phyloP scores from a whole-genome alignment of 805 yeast species.

The Nakazawaea wyomingensis region DNA sequence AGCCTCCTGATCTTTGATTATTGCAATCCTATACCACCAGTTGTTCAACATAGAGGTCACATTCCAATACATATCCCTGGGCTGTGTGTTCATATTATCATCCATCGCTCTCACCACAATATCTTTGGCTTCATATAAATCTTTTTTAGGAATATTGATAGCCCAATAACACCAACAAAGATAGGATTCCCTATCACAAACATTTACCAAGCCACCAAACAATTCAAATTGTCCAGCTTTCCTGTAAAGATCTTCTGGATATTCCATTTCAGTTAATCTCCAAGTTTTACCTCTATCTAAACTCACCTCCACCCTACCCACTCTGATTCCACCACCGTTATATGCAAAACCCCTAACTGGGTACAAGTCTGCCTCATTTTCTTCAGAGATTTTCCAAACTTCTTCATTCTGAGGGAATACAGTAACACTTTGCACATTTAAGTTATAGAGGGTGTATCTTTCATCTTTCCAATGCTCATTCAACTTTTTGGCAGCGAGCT shows the following conservation, averaged over 20 bases:
- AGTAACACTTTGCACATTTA: conserved; percentile 29
- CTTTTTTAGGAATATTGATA: conserved; percentile 18
- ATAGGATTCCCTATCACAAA: conserved; percentile 27
- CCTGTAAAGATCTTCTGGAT: conserved; percentile 28
- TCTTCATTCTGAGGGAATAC: conserved; percentile 28
- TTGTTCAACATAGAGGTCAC: conserved; percentile 31
- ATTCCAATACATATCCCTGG: conserved; percentile 33
- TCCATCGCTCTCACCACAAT: conserved; percentile 32
- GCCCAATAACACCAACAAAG: conserved; percentile 34
- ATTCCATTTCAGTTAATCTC: conserved; percentile 25
- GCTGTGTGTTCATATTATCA: conserved; percentile 29
- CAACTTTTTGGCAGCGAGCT: conserved; percentile 25
- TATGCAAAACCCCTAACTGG: conserved; percentile 29
- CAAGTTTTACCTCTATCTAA: conserved; percentile 28
- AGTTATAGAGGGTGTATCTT: conserved; percentile 29
- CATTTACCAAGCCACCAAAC: conserved; percentile 29
- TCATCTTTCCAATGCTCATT: conserved; percentile 33
- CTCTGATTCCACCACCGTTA: conserved; percentile 30
- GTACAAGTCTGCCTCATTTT: conserved; percentile 15
- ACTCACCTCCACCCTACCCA: conserved; percentile 29
- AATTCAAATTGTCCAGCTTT: conserved; percentile 25
- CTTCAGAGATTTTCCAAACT: conserved; percentile 13
- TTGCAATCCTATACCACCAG: conserved; percentile 32
- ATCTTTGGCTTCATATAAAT: conserved; percentile 21
- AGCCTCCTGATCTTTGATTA: conserved; percentile 14